phyloP scores from a whole-genome alignment of 176 grass and related monocot species.

The Eremochloa ophiuroides region DNA sequence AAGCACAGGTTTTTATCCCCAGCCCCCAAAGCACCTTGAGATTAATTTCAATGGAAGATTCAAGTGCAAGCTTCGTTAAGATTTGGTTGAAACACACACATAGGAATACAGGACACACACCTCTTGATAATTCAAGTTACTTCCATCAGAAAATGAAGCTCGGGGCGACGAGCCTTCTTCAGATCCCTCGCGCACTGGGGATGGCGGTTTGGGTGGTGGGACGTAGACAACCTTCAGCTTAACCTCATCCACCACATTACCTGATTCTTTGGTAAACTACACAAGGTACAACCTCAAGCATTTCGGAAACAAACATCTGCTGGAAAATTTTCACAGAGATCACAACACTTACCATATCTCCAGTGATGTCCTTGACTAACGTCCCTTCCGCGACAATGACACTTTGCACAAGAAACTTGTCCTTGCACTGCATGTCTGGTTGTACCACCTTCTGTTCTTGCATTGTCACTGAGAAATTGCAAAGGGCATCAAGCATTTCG shows the following conservation, averaged over 20 bases:
- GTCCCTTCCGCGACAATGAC: constrained; percentile 44
- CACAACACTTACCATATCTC: constrained; percentile 58
- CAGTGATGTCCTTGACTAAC: constrained; percentile 53
- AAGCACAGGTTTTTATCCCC: neutral
- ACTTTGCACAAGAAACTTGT: constrained; percentile 95
- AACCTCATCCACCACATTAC: constrained; percentile 76
- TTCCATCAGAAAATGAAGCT: constrained; percentile 56
- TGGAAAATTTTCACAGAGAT: constrained; percentile 3
- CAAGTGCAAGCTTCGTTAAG: neutral
- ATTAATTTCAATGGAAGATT: constrained; percentile 12
- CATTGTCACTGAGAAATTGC: constrained; percentile 67
- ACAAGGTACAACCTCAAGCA: constrained; percentile 26
- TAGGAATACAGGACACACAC: too few relatives aligned
- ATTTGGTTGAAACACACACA: neutral
- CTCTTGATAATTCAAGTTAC: constrained; percentile 50
- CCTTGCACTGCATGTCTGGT: constrained; percentile 76
- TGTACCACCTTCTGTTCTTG: constrained; percentile 73
- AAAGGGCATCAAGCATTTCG: neutral
- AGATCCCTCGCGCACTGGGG: constrained; percentile 70
- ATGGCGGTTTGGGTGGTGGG: constrained; percentile 61
- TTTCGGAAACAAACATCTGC: neutral
- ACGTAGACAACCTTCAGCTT: constrained; percentile 81
- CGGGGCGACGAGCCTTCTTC: constrained; percentile 66
- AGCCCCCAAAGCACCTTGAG: neutral
- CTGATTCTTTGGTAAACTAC: constrained; percentile 77